Base-by-base conservation (phyloP, 805 yeast genomes). In the Ogataea haglerorum region DNA sequence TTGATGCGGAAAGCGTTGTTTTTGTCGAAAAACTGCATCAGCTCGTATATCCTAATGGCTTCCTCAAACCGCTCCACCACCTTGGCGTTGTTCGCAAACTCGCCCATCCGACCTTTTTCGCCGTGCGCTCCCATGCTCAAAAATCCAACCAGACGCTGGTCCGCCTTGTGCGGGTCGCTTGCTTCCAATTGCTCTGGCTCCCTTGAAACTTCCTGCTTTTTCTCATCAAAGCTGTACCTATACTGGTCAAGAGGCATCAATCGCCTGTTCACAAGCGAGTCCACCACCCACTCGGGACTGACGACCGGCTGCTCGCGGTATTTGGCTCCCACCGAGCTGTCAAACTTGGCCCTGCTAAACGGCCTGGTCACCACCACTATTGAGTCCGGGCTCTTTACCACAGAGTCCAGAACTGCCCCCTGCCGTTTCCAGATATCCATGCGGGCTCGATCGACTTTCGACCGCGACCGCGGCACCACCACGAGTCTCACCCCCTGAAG, bases 51-150 rank as follows among this genome's bases (percentile, higher is more conserved):
- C 6, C 51, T 38, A 18, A 61, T 54, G 51, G 69, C 46, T 29
- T 58, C 54, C 9, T 55, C 47, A 23, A 72, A 60, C 4, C 54
- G 44, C 3, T 54, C 52, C 9, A 68, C 55, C 9, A 67, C 51
- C 15, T 34, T 41, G 17, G 56, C 53, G 38, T 72, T 71, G 5
- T 22, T 39, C 8, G 40, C 25, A 10, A 47, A 26, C 17, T 34
- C 42, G 8, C 30, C 39, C 19, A 26, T 23, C 5, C 9, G 33
- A 2, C 16, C 37, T 24, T 25, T 22, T 4, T 19, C 18, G 4
- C 22, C 6, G 2, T 32, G 29, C 24, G 35, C 14, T 12, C 43
- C 46, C 30, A 23, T 24, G 24, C 37, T 31, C 9, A 46, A 41
- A 29, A 36, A 31, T n/a, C 42, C 43, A 7, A 30, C 33, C 18